These are phyloP conservation scores for Nothophaeocryptopus gaeumannii DNA, from an alignment of 2,329 filamentous ascomycete genomes.

Conservation along the genomic window DNA sequence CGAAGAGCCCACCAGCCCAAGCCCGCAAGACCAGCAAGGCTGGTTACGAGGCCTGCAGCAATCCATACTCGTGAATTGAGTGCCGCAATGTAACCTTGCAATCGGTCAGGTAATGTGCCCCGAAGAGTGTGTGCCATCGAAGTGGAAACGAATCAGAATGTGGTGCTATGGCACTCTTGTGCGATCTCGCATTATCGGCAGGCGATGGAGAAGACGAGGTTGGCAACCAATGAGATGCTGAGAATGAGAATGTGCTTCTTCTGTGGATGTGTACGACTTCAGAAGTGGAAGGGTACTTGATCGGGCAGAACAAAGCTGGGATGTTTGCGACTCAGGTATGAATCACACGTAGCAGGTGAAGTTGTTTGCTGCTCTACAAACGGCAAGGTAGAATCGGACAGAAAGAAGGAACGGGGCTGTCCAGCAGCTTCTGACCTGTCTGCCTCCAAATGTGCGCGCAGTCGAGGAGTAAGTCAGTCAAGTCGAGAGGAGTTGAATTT, in stretches of 20 bases:
- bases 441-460: too few species aligned
- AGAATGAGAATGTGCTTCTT: neutral
- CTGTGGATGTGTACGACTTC: neutral
- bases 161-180: neutral
- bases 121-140: neutral
- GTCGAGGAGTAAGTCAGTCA: too few species aligned
- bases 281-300: neutral
- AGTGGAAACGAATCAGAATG: neutral
- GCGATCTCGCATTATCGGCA: neutral
- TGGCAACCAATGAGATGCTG: slow-evolving; percentile 1
- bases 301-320: neutral
- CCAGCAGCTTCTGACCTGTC: too few species aligned
- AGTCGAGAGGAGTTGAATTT: too few species aligned
- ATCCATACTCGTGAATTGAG: neutral
- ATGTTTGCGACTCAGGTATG: neutral
- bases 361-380: neutral
- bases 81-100: too few species aligned
- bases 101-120: too few species aligned
- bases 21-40: neutral
- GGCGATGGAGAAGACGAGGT: neutral
- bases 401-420: neutral
- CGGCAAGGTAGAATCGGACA: neutral
- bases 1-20: neutral
- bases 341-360: neutral
- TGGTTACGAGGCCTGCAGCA: neutral